Base-by-base conservation (phyloP, 2,329 filamentous ascomycete species). In the Xylariaceae sp. region DNA sequence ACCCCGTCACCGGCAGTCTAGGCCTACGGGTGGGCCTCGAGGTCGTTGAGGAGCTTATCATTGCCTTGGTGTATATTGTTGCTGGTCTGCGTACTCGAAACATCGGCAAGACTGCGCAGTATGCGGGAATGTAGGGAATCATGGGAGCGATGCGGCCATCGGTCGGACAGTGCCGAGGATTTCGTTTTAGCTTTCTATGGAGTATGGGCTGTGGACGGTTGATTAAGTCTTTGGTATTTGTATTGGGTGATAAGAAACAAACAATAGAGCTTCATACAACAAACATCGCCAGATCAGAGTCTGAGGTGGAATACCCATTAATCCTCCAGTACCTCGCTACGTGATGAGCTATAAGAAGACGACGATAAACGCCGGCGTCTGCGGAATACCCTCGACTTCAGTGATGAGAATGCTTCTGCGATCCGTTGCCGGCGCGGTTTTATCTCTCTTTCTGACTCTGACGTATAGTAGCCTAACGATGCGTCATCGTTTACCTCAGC, bases 41-140 rank as follows among this genome's bases (percentile, higher is more conserved):
- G 21, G 51, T 65, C 23, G 27, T 67, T 7, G 59, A 65, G 45
- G 66, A 68, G 56, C 44, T 68, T 15, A 51, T 66, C 18, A 51
- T 61, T 18, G 53, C 58, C 33, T 15, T 61, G 1, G 29, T 53
- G 7, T 57, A 63, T 13, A 24, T 65, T n/a, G 44, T 43, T n/a
- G 59, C 50, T 7, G 64, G 64, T 16, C 44, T 66, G 9, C 7
- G 58, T n/a, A 63, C 64, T 8, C 49, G 58, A 9, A 64, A 65
- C 16, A 16, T 37, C n/a, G 35, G 35, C 16, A 37, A 37, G 35
- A 13, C 8, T 30, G 27, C 7, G 27, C 7, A 30, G 8, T 30
- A 30, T 13, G 27, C n/a, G n/a, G n/a, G n/a, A n/a, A n/a, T n/a
- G n/a, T n/a, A n/a, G n/a, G n/a, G n/a, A n/a, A n/a, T n/a, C n/a